phyloP scores from a whole-genome alignment of 345 rosid species.

The Sisymbrium altissimum region DNA sequence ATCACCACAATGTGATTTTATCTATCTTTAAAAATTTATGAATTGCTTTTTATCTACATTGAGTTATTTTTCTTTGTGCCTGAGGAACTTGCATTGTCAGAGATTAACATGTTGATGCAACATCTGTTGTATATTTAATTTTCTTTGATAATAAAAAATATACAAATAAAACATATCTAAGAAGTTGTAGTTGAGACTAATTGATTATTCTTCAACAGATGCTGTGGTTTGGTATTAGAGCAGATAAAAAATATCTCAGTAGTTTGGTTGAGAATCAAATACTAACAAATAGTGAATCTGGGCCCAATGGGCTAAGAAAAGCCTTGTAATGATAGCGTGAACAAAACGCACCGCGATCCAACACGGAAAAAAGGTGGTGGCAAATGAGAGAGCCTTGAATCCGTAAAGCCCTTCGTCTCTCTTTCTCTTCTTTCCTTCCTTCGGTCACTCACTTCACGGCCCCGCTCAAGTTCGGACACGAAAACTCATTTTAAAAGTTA shows the following conservation, averaged over 20 bases:
- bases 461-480: slow-evolving; percentile 13
- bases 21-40: not conserved
- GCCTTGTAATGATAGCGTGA: slow-evolving; percentile 5
- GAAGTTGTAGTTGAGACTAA: no score
- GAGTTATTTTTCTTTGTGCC: not conserved
- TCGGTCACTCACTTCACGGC: not conserved
- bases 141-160: not conserved
- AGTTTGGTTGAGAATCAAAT: not conserved
- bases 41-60: not conserved
- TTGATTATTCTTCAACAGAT: no score
- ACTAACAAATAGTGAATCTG: not conserved
- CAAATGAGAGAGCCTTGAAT: not conserved
- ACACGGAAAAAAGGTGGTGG: not conserved
- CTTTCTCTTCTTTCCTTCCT: not conserved
- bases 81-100: not conserved
- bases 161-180: not conserved
- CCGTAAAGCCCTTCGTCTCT: not conserved
- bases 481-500: slow-evolving; percentile 4
- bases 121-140: not conserved
- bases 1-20: not conserved
- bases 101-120: not conserved
- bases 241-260: no score
- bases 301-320: slow-evolving; percentile 15
- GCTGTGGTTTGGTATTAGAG: no score
- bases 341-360: slow-evolving; percentile 4